phyloP scores from a whole-genome alignment of 768 basidiomycete genomes.

The Russula sp. region DNA sequence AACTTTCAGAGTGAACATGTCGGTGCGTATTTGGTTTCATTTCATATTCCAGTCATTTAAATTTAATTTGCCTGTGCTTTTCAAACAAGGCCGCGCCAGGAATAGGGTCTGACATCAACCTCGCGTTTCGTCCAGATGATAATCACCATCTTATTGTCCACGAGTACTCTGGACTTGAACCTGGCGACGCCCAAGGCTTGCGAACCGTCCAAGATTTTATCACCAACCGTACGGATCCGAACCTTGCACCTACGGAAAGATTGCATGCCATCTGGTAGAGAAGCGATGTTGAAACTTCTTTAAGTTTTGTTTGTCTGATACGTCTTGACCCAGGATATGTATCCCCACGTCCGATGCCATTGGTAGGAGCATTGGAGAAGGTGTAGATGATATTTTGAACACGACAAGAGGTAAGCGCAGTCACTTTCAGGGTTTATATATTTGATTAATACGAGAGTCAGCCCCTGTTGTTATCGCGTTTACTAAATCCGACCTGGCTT shows the following conservation, averaged over 20 bases:
- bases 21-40: not conserved
- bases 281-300: not conserved
- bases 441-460: not conserved
- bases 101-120: not conserved
- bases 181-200: not conserved
- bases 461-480: constrained; percentile 1
- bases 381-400: not conserved
- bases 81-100: not conserved
- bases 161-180: not conserved
- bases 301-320: not conserved
- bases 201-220: constrained; percentile 3
- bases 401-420: not conserved
- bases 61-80: not conserved
- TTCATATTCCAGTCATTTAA: not conserved
- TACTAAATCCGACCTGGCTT: not conserved
- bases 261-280: constrained; percentile 12
- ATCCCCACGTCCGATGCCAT: not conserved
- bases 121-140: not conserved
- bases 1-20: not conserved
- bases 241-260: not conserved
- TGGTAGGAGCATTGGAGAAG: not conserved
- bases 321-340: not conserved
- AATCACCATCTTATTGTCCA: constrained; percentile 1
- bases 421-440: not conserved
- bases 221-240: not conserved